Base-by-base conservation (phyloP, 202 grass and related monocot genomes). In the Tripidium arundinaceum region DNA sequence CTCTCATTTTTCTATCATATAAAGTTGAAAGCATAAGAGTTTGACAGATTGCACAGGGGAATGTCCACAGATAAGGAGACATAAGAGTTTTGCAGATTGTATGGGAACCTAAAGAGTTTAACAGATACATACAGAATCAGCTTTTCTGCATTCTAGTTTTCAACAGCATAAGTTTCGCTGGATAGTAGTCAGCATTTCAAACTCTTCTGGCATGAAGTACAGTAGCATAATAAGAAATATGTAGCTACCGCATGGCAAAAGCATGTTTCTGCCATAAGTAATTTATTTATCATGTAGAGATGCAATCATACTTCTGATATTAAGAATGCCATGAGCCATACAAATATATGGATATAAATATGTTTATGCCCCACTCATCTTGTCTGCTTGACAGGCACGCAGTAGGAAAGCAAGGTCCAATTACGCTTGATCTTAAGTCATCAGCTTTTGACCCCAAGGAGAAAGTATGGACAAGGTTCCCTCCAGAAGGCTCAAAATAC, bases 391-490 rank as follows among this genome's bases (percentile, higher is more conserved):
- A 74, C 58, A 98, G 92, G 57, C 88, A 99, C 18, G 92, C 92
- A 1, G 92, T 99, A 70, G 92, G 96, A 83, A 99, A 93, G 75
- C 96, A 99, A 84, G 89, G 86, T 45, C 88, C 60, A 7, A 86
- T 85, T 72, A 87, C 90, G 5, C 76, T 91, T 63, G 92, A 99
- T 93, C 88, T 99, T 50, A 99, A 93, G 70, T 75, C 88, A 68
- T 90, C 96, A 68, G 96, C 96, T 55, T 96, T 99, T 62, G 92
- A 99, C 50, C 92, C 96, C 0, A 99, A 88, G 72, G 92, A 96
- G 75, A 99, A 99, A 80, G 92, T 99, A 86, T 99, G 96, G 96
- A 99, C 96, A 52, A 86, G 86, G 79, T 99, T 99, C 85, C 92
- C 92, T 79, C 90, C 96, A 33, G 92, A 96, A 84, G 96, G 96